Conservation (phyloP, 495 filamentous ascomycete species). For the Podospora sp. region DNA sequence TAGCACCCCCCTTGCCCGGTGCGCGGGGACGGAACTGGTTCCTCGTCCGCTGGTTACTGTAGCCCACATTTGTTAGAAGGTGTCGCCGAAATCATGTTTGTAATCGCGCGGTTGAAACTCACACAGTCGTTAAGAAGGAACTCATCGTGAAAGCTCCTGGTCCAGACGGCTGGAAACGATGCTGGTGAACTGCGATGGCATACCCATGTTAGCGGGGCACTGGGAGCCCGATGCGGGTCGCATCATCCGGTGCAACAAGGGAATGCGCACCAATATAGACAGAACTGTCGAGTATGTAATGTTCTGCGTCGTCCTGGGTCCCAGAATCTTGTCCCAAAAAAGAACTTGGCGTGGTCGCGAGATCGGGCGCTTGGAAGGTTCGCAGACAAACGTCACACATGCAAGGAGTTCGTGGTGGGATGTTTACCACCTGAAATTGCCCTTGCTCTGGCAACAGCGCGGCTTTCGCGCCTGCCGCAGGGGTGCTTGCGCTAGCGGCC, state of each 20-base stretch:
- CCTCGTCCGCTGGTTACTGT: constrained; percentile 83
- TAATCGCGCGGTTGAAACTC: constrained; percentile 17
- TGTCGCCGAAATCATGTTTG: background rate
- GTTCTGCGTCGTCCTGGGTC: background rate
- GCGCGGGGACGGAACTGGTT: constrained; percentile 91
- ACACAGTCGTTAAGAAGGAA: constrained; percentile 43
- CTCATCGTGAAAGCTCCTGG: constrained; percentile 33
- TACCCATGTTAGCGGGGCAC: constrained; percentile 37
- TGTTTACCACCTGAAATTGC: constrained; percentile 28
- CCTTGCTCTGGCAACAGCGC: constrained; percentile 28
- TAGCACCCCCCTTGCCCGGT: constrained; percentile 80
- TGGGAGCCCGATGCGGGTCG: background rate
- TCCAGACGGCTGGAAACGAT: constrained; percentile 22
- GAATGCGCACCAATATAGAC: constrained; percentile 15
- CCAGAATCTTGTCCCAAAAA: constrained; percentile 2
- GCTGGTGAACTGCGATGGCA: constrained; percentile 29
- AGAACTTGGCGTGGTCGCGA: constrained; percentile 1
- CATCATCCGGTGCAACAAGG: background rate
- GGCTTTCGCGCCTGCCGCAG: background rate
- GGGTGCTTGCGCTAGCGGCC: constrained; percentile 18
- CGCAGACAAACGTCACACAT: constrained; percentile 16
- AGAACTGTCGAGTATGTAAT: background rate
- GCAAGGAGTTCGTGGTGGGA: constrained; percentile 2
- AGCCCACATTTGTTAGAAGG: constrained; percentile 20
- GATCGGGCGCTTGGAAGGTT: constrained; percentile 8